These are phyloP conservation scores for Xylariomycetidae sp. DNA, from an alignment of 2,329 filamentous ascomycete species.

Conservation along the genomic window DNA sequence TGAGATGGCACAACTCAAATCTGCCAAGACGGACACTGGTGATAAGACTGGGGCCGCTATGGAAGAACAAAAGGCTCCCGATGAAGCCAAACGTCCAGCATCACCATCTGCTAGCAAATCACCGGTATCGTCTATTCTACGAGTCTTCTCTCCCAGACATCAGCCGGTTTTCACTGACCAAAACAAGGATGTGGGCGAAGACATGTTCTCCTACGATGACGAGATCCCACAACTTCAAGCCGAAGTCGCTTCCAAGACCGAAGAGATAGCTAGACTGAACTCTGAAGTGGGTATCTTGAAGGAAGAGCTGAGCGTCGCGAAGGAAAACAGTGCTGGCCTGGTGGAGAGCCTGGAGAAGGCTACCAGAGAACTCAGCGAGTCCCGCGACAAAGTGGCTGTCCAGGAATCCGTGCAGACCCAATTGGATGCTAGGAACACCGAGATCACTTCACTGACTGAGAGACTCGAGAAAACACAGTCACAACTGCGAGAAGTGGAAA, in stretches of 20 bases:
- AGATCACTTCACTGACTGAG: conserved; percentile 47
- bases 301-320: conserved; percentile 64
- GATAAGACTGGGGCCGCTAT: too few species aligned
- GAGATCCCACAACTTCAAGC: conserved; percentile 79
- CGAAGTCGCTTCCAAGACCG: conserved; percentile 64
- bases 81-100: conserved; percentile 15
- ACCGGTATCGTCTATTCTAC: conserved; percentile 42
- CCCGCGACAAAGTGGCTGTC: conserved; percentile 34
- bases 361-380: conserved; percentile 56
- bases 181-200: conserved; percentile 46
- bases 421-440: conserved; percentile 41
- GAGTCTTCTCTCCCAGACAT: conserved; percentile 46
- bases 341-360: conserved; percentile 63
- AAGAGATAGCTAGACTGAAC: conserved; percentile 67
- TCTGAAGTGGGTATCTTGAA: conserved; percentile 64
- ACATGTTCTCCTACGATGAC: conserved; percentile 89
- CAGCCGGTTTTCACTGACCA: conserved; percentile 32
- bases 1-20: conserved; percentile 52
- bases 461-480: conserved; percentile 39
- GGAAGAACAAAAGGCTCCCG: conserved; percentile 16
- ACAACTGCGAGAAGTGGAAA: conserved; percentile 41
- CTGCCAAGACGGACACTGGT: conserved; percentile 22
- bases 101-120: conserved; percentile 36
- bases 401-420: conserved; percentile 45
- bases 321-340: conserved; percentile 66